Evolutionary conservation across 257 asterid species (phyloP), one percentile per base, ranked within the genome.

Genomic region (Knoxia roxburghii): DNA sequence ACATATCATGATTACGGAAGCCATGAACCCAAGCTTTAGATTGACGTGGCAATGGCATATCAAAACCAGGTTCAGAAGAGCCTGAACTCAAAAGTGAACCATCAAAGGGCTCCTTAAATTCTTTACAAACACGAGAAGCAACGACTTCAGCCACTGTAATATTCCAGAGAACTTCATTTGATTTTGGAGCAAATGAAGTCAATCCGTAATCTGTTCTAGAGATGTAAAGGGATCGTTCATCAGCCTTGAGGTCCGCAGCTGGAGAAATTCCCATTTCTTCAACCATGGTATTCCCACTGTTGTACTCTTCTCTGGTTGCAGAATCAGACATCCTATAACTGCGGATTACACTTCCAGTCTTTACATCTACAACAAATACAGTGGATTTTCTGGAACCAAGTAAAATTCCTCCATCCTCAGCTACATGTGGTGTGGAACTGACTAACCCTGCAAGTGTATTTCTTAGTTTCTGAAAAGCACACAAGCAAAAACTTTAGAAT

Each of bases 391-490:
- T 93, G 75, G 87, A 85, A 65, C 99, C 99, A 21, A 89, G 91
- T 60, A 90, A 95, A 56, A 93, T 78, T 70, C 95, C 95, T 39
- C 99, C 99, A 74, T 90, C 90, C 77, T 93, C 99, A 39, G 89
- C 81, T 78, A 93, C 88, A 78, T 90, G 99, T 70, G 99, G 99
- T 40, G 99, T 93, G 65, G 96, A 87, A 76, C 86, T 83, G 68
- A 93, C 78, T 63, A 86, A 93, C 79, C 85, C 96, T 75, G 88
- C 98, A 48, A 89, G 80, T 75, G 82, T 86, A 73, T 78, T 83
- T 87, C 72, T 80, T 76, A 93, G 94, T 90, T 85, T 90, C 99
- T 92, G 68, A 73, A 71, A 35, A 39, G 58, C n/a, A n/a, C 60
- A 69, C 40, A 51, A 45, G 58, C 43, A 49, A 40, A 57, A 21